Evolutionary conservation across 2,329 filamentous ascomycete species (phyloP).

Genomic region (Metarhizium sp.): DNA sequence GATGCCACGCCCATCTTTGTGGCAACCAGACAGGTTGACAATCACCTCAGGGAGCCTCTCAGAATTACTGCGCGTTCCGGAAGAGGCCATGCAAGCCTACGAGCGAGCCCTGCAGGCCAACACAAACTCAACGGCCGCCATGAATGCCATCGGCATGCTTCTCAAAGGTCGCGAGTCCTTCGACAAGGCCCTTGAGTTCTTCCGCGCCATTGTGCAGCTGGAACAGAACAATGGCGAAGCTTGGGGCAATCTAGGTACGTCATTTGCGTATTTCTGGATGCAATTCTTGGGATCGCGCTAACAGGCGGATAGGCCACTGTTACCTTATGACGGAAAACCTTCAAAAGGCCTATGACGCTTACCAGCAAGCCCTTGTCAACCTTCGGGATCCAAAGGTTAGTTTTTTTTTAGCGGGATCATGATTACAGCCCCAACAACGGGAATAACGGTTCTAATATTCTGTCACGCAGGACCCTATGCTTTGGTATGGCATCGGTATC

Average conservation of each 20-base stretch:
- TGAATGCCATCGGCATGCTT: slow-evolving; percentile 91
- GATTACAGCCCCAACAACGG: slow-evolving; percentile 4
- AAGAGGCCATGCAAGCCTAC: slow-evolving; percentile 84
- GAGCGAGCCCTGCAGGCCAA: slow-evolving; percentile 85
- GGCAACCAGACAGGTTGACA: neutral
- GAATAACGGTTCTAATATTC: neutral
- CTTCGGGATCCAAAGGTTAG: slow-evolving; percentile 83
- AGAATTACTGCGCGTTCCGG: slow-evolving; percentile 78
- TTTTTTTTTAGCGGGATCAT: neutral
- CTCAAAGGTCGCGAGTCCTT: slow-evolving; percentile 89
- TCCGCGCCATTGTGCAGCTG: slow-evolving; percentile 83
- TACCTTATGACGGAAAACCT: slow-evolving; percentile 98
- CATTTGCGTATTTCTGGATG: slow-evolving; percentile 14
- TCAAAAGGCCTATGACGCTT: slow-evolving; percentile 92
- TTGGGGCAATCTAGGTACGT: slow-evolving; percentile 85
- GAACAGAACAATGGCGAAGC: slow-evolving; percentile 87
- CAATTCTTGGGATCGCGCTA: neutral
- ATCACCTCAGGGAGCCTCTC: slow-evolving; percentile 61
- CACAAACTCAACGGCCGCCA: slow-evolving; percentile 76
- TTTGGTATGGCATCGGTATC: slow-evolving; percentile 98
- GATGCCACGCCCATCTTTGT: slow-evolving; percentile 3
- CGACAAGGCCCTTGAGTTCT: slow-evolving; percentile 84
- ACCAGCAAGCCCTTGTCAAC: slow-evolving; percentile 91
- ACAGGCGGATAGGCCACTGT: slow-evolving; percentile 64
- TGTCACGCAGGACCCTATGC: slow-evolving; percentile 67